These are phyloP conservation scores for Plasmodium reichenowi DNA, from an alignment of 169 alveolate genomes.

Conservation along the genomic window DNA sequence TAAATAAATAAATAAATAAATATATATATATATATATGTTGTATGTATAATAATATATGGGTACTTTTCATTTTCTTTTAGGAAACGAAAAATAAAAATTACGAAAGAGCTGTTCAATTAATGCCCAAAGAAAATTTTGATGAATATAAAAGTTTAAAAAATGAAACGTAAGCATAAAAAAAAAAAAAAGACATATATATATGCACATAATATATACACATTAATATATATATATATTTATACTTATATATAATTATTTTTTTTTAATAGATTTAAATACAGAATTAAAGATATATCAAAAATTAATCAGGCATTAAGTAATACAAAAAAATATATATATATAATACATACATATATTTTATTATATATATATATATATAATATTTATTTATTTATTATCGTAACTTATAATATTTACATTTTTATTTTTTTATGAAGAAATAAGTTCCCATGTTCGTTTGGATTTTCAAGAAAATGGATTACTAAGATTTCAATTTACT, in stretches of 20 bases:
- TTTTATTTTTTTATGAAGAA: slow-evolving; percentile 7
- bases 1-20: background rate
- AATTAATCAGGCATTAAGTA: slow-evolving; percentile 67
- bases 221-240: background rate
- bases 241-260: background rate
- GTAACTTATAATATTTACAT: no score
- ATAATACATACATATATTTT: background rate
- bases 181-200: no score
- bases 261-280: slow-evolving; percentile 35
- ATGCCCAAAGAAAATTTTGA: slow-evolving; percentile 68
- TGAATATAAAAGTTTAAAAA: slow-evolving; percentile 37
- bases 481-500: slow-evolving; percentile 61
- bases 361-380: background rate
- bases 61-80: background rate
- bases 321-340: background rate
- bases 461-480: slow-evolving; percentile 72
- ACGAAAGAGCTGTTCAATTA: slow-evolving; percentile 42
- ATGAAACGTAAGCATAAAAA: slow-evolving; percentile 28
- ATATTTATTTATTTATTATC: background rate
- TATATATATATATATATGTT: no score
- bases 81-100: slow-evolving; percentile 74
- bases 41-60: no score
- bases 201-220: background rate
- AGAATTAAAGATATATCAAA: slow-evolving; percentile 51
- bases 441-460: slow-evolving; percentile 69